These are phyloP conservation scores for Exophiala calicioides DNA, from an alignment of 2,329 filamentous ascomycete genomes.

Conservation along the genomic window DNA sequence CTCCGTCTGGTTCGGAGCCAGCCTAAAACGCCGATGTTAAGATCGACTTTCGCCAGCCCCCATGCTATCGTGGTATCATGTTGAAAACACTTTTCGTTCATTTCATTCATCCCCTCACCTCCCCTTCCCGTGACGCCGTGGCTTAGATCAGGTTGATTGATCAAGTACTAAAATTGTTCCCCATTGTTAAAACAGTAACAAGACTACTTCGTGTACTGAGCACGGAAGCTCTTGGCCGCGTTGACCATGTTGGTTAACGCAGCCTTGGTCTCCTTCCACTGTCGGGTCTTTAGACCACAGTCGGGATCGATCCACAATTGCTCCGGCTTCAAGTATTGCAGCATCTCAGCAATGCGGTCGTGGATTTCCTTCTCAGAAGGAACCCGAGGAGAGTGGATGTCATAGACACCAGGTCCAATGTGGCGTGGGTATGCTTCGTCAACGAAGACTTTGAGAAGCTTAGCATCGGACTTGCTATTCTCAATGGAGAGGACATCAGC, in stretches of 20 bases:
- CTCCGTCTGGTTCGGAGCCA: constrained; percentile 24
- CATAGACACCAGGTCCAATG: constrained; percentile 98
- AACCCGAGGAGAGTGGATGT: constrained; percentile 98
- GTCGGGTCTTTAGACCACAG: constrained; percentile 98
- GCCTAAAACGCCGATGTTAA: constrained; percentile 33
- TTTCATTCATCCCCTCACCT: constrained; percentile 17
- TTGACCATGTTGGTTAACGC: constrained; percentile 96
- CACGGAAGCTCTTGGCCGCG: constrained; percentile 93
- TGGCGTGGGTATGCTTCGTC: constrained; percentile 96
- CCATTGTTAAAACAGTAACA: constrained; percentile 4
- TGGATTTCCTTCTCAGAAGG: constrained; percentile 98
- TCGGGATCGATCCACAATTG: constrained; percentile 99
- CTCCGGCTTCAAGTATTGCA: constrained; percentile 92
- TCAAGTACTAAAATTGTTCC: constrained; percentile 16
- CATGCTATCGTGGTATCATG: constrained; percentile 32
- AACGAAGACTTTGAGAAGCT: constrained; percentile 98
- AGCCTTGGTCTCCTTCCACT: constrained; percentile 98
- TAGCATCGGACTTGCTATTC: constrained; percentile 99
- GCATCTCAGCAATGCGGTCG: constrained; percentile 97
- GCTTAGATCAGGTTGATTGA: constrained; percentile 30
- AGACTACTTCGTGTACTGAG: constrained; percentile 63
- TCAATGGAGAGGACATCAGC: constrained; percentile 98
- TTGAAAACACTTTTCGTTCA: constrained; percentile 31
- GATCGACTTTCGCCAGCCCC: constrained; percentile 31
- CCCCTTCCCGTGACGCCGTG: constrained; percentile 23